These are phyloP conservation scores for Amoeboaphelidium occidentale DNA, from an alignment of 371 early-diverging fungal species.

Conservation along the genomic window DNA sequence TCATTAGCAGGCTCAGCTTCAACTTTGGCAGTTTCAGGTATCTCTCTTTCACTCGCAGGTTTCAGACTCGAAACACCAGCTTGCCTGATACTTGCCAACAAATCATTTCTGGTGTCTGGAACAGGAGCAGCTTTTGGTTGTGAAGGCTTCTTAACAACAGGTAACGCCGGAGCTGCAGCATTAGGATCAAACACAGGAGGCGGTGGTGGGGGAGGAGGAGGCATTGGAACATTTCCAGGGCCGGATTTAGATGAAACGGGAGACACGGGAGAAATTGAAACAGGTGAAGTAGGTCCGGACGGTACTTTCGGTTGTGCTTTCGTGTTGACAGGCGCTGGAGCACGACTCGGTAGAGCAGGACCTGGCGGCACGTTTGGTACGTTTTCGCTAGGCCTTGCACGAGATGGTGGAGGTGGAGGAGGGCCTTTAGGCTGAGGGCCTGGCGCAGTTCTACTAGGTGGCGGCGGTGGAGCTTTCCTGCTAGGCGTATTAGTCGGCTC, in stretches of 20 bases:
- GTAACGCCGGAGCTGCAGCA: neutral
- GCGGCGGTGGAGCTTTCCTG: conserved; percentile 1
- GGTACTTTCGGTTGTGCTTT: neutral
- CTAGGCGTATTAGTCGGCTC: neutral
- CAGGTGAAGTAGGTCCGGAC: neutral
- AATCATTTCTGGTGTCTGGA: neutral
- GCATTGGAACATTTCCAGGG: neutral
- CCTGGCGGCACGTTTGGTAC: neutral
- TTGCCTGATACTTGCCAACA: neutral
- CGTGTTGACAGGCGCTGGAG: neutral
- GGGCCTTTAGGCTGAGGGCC: neutral
- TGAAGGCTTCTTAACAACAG: neutral
- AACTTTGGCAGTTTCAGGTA: neutral
- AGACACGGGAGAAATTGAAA: neutral
- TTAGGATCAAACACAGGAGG: neutral
- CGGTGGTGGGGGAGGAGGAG: neutral
- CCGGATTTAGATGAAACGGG: neutral
- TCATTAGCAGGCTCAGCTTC: neutral
- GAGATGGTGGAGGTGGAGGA: neutral
- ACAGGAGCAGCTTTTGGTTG: neutral
- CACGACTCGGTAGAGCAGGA: neutral
- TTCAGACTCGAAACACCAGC: neutral
- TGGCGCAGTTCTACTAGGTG: conserved; percentile 1
- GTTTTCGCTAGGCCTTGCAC: neutral
- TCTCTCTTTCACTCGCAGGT: neutral